Percentiles rank a stretch among this genome's conserved stretches.
Conservation (phyloP, 2,329 filamentous ascomycete species). For the Clarireedia paspali region DNA sequence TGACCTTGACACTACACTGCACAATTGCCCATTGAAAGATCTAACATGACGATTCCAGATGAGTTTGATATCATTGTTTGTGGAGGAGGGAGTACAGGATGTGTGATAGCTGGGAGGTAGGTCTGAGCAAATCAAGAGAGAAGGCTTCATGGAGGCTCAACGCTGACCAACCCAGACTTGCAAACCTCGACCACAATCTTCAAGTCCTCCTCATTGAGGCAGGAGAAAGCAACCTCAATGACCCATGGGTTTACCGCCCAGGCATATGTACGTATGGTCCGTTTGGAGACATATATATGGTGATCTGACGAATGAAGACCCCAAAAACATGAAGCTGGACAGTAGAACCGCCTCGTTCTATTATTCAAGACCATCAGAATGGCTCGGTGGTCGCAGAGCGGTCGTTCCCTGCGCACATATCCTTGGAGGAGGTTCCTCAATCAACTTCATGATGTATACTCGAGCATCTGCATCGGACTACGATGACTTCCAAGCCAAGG, state of each 20-base stretch:
- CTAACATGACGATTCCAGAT: constrained; percentile 24
- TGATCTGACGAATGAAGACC: constrained; percentile 17
- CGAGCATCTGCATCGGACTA: constrained; percentile 40
- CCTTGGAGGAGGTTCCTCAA: constrained; percentile 54
- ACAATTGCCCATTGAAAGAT: no score
- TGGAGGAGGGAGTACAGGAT: constrained; percentile 41
- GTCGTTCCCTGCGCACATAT: constrained; percentile 39
- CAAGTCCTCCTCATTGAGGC: constrained; percentile 45
- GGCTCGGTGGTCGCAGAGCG: constrained; percentile 52
- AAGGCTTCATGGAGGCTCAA: background rate
- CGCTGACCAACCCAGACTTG: constrained; percentile 33
- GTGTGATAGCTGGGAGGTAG: constrained; percentile 40
- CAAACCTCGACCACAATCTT: constrained; percentile 39
- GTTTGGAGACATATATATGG: constrained; percentile 33
- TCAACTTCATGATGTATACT: constrained; percentile 52
- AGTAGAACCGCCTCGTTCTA: constrained; percentile 62
- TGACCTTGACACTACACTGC: no score
- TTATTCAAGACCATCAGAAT: constrained; percentile 47
- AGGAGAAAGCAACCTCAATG: constrained; percentile 45
- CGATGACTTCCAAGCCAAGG: constrained; percentile 45
- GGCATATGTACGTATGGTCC: constrained; percentile 40
- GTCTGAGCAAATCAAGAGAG: background rate
- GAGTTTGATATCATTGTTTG: constrained; percentile 46
- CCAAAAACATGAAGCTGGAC: constrained; percentile 30
- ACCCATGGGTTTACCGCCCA: constrained; percentile 43